Conservation (phyloP, 208 protist genomes). For the Wallacemonas sp. region DNA sequence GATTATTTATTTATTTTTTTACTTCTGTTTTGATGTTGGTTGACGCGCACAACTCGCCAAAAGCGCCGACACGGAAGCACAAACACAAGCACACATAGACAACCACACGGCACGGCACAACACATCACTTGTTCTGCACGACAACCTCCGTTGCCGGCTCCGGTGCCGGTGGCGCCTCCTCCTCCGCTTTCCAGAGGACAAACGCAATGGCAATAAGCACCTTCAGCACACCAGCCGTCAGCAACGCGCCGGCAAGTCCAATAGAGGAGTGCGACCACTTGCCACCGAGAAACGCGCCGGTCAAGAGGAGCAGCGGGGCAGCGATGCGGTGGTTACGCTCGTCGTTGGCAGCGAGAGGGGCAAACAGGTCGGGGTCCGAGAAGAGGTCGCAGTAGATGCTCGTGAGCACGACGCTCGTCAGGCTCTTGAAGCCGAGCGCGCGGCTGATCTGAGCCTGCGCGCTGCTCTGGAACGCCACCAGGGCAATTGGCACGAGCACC, state of each 20-base stretch:
- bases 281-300: conserved; percentile 20
- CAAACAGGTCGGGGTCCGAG: conserved; percentile 20
- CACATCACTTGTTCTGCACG: neutral
- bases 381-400: conserved; percentile 28
- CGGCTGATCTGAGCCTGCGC: conserved; percentile 24
- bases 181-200: conserved; percentile 17
- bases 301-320: conserved; percentile 22
- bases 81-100: too few species aligned
- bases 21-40: too few species aligned
- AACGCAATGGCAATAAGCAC: conserved; percentile 23
- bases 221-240: conserved; percentile 18
- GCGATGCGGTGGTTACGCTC: conserved; percentile 23
- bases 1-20: too few species aligned
- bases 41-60: too few species aligned
- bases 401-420: conserved; percentile 28
- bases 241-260: conserved; percentile 19
- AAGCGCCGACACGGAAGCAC: too few species aligned
- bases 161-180: neutral
- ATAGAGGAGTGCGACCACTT: conserved; percentile 22
- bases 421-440: conserved; percentile 21
- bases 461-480: conserved; percentile 27
- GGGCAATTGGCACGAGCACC: conserved; percentile 22
- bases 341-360: neutral
- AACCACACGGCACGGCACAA: neutral
- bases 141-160: conserved; percentile 1